These are phyloP conservation scores for Trichoderma koningii DNA, from an alignment of 2,329 filamentous ascomycete genomes.

Conservation along the genomic window DNA sequence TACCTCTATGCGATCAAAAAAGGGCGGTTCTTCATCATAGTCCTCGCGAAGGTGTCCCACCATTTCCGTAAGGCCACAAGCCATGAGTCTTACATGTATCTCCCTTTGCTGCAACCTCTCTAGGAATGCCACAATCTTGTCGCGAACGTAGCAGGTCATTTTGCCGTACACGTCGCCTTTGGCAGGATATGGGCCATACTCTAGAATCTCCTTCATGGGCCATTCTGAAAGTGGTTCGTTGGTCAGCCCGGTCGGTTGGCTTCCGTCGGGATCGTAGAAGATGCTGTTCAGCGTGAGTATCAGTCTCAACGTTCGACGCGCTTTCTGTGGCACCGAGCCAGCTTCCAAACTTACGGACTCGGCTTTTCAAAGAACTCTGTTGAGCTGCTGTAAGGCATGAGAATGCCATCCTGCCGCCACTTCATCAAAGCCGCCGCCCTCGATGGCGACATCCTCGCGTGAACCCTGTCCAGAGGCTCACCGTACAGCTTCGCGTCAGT, in stretches of 20 bases:
- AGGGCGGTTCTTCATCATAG: fast-evolving
- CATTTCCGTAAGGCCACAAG: background rate
- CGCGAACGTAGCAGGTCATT: constrained; percentile 35
- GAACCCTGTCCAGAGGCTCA: constrained; percentile 2
- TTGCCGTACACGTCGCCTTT: constrained; percentile 37
- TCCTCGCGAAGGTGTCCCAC: background rate
- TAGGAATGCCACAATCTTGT: constrained; percentile 33
- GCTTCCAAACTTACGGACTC: constrained; percentile 33
- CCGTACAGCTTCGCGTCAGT: constrained; percentile 25
- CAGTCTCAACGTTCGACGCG: background rate
- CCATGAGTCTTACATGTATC: background rate
- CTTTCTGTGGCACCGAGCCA: no score
- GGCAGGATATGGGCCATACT: constrained; percentile 28
- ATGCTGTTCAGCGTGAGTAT: constrained; percentile 27
- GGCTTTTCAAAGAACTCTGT: constrained; percentile 22
- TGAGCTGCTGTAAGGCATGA: constrained; percentile 34
- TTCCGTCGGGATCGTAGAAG: constrained; percentile 19
- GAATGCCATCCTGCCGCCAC: constrained; percentile 33
- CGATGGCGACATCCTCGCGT: constrained; percentile 30
- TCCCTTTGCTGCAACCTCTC: background rate
- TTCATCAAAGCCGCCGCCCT: constrained; percentile 28
- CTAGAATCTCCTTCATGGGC: constrained; percentile 34
- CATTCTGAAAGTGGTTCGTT: constrained; percentile 36
- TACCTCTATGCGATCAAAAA: constrained; percentile 22
- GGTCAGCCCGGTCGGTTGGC: constrained; percentile 22